phyloP scores from a whole-genome alignment of 2,329 filamentous ascomycete species.

The Daldinia eschscholtzii region DNA sequence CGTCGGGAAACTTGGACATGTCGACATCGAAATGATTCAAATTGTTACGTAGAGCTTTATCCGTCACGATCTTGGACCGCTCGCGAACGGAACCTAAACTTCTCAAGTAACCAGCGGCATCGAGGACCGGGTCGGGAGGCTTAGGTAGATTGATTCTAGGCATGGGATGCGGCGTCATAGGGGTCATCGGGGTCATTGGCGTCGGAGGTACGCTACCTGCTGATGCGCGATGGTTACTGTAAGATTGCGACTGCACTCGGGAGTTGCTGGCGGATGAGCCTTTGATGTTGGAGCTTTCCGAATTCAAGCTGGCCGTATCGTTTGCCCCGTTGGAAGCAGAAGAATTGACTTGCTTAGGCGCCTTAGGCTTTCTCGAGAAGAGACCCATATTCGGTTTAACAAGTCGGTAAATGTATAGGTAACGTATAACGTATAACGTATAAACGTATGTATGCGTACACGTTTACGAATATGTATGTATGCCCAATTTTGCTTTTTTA shows the following conservation, averaged over 20 bases:
- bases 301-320: conserved; percentile 66
- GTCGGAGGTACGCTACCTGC: conserved; percentile 63
- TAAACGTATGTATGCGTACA: not conserved
- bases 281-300: conserved; percentile 63
- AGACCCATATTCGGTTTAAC: conserved; percentile 61
- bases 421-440: not conserved
- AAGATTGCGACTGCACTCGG: conserved; percentile 47
- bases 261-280: conserved; percentile 55
- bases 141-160: conserved; percentile 85
- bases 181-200: conserved; percentile 57
- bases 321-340: conserved; percentile 55
- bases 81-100: conserved; percentile 91
- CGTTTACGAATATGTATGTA: conserved; percentile 25
- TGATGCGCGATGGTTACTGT: conserved; percentile 62
- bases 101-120: conserved; percentile 90
- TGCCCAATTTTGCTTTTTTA: conserved; percentile 34
- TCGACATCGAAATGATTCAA: conserved; percentile 91
- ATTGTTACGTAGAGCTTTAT: conserved; percentile 81
- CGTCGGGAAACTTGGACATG: conserved; percentile 83
- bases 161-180: conserved; percentile 64
- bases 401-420: not conserved
- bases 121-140: conserved; percentile 86
- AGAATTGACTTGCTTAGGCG: conserved; percentile 59
- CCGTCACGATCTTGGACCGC: conserved; percentile 77
- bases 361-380: conserved; percentile 68